Percentiles rank a stretch among this genome's conserved stretches.
Evolutionary conservation across 345 rosid species (phyloP).

Genomic region (Rubroshorea leprosula): DNA sequence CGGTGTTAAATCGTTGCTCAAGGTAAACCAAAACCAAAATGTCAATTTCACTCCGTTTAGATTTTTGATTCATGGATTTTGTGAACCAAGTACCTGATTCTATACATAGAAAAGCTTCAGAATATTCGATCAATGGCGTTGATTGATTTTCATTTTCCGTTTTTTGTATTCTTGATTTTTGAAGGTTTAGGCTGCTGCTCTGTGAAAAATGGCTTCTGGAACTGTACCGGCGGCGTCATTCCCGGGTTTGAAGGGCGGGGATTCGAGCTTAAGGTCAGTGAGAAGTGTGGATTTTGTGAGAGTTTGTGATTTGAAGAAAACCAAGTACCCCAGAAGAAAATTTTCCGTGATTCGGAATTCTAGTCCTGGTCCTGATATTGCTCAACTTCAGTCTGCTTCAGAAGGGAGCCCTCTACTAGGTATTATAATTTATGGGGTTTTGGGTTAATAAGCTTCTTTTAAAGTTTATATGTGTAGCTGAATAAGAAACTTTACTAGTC

Average conservation of each 20-base stretch:
- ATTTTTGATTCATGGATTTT: not conserved
- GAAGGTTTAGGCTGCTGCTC: slow-evolving; percentile 18
- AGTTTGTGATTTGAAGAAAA: slow-evolving; percentile 50
- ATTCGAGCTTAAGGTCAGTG: slow-evolving; percentile 51
- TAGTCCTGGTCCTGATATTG: slow-evolving; percentile 51
- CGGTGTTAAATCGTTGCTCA: not conserved
- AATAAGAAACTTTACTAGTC: too few relatives aligned
- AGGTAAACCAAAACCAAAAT: slow-evolving; percentile 1
- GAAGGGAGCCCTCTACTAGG: slow-evolving; percentile 89
- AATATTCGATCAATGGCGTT: not conserved
- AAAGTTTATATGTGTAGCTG: too few relatives aligned
- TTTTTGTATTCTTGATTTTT: slow-evolving; percentile 1
- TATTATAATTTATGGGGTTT: too few relatives aligned
- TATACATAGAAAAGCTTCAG: not conserved
- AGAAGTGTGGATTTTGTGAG: slow-evolving; percentile 60
- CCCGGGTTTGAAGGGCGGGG: slow-evolving; percentile 53
- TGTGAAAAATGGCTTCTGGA: slow-evolving; percentile 68
- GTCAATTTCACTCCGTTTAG: not conserved
- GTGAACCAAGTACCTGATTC: not conserved
- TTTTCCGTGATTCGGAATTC: slow-evolving; percentile 55
- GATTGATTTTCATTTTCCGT: not conserved
- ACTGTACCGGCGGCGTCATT: slow-evolving; percentile 61
- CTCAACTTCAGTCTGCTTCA: slow-evolving; percentile 77
- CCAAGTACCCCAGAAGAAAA: slow-evolving; percentile 41
- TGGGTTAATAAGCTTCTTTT: too few relatives aligned